A percentile compares a stretch with the other conserved stretches of the same genome.
Conservation (phyloP, 257 asterid species). For the Solanum rostratum region DNA sequence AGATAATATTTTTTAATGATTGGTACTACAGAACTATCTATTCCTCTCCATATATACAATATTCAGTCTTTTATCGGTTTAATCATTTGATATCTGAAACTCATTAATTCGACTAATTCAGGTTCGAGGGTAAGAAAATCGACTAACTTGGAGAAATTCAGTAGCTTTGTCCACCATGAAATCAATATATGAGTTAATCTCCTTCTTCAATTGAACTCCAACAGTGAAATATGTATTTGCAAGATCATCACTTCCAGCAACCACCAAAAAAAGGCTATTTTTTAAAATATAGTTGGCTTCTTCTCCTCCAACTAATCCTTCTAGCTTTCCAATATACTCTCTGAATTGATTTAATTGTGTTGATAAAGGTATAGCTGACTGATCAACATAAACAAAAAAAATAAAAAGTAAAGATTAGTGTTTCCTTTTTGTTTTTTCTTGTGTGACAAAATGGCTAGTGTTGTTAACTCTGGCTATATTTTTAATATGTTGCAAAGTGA, state of each 20-base stretch:
- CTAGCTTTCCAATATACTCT: conserved; percentile 54
- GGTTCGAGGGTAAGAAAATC: background rate
- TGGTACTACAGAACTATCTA: background rate
- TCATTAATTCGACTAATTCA: background rate
- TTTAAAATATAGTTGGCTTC: conserved; percentile 23
- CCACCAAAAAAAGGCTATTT: conserved; percentile 38
- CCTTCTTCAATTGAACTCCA: conserved; percentile 21
- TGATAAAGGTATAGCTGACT: conserved; percentile 46
- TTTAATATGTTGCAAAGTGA: background rate
- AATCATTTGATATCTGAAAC: background rate
- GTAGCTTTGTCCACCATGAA: conserved; percentile 49
- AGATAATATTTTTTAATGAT: background rate
- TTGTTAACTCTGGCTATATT: background rate
- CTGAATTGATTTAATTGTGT: conserved; percentile 44
- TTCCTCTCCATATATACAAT: background rate
- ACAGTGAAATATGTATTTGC: conserved; percentile 68
- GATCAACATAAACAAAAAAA: background rate
- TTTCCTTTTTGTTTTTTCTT: background rate
- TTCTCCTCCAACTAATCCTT: conserved; percentile 45
- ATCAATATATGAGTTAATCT: conserved; percentile 42
- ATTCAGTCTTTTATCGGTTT: background rate
- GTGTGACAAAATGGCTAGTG: conserved; percentile 5
- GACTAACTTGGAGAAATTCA: conserved; percentile 34
- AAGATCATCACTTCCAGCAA: conserved; percentile 72
- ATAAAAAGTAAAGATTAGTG: background rate